Evolutionary conservation across 2,329 filamentous ascomycete genomes (phyloP), one percentile per base, ranked within the genome.

Genomic region (Diaporthe australafricana): DNA sequence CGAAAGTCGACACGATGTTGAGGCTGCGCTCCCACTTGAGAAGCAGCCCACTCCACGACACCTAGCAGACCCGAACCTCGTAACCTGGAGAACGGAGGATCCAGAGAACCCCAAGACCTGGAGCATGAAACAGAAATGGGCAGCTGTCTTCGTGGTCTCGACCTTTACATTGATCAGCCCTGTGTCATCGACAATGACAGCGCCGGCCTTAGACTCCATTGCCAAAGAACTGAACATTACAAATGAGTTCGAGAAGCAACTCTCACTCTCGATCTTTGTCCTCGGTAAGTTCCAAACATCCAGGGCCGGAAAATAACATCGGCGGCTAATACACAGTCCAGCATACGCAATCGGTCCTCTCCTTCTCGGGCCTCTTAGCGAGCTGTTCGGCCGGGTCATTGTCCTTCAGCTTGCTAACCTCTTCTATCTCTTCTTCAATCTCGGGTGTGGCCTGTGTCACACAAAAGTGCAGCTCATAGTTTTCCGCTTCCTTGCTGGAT

Each of bases 401-500:
- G 82, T 90, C 2, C 80, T 90, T 2, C 89, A 90, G 74, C 74
- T 85, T 9, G 81, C 87, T 2, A 90, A 90, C 75, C 73, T 90
- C 27, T 83, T 88, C 73, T 90, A 86, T 77, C 77, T 90, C 0
- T 78, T 87, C 4, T 90, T 87, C 76, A 90, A 89, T 72, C 83
- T 87, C 56, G 85, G 82, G 5, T 89, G 87, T 75, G 88, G 86
- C 1, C 84, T 88, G 32, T 81, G 85, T 1, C 80, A 83, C 70
- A 88, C 82, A 11, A 87, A 86, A 74, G 80, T 77, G 2, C 84
- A 90, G 75, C 85, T 91, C 75, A 87, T 91, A 67, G 84, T 84
- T 1, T 89, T 89, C 77, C 85, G 89, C 0, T 89, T 91, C 73
- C 79, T 91, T 12, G 81, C 87, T 11, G 89, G 89, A 0, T 80